Evolutionary conservation across 2,329 filamentous ascomycete genomes (phyloP).

Genomic region (Aspergillus neotritici): DNA sequence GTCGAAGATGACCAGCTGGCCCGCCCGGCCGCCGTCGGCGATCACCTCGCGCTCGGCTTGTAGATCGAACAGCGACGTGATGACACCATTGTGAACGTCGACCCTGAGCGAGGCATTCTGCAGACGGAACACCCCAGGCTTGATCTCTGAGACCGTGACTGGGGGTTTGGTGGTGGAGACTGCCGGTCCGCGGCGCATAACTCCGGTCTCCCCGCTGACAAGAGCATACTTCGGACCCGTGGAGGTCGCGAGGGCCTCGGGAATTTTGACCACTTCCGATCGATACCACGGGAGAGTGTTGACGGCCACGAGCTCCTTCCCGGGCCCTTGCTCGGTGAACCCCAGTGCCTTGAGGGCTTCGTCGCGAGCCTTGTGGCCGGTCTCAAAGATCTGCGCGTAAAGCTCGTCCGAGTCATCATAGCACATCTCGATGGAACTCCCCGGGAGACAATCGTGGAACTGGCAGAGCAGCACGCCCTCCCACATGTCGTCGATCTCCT

Average conservation of each 20-base stretch:
- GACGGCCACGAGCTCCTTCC: constrained; percentile 55
- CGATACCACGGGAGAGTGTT: constrained; percentile 88
- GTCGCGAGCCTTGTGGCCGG: constrained; percentile 64
- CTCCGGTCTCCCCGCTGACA: constrained; percentile 44
- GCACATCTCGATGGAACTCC: constrained; percentile 95
- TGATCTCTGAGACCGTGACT: constrained; percentile 47
- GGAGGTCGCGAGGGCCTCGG: constrained; percentile 29
- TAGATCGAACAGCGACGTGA: constrained; percentile 79
- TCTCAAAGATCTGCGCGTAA: constrained; percentile 76
- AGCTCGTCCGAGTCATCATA: constrained; percentile 92
- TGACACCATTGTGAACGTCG: constrained; percentile 65
- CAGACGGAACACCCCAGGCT: constrained; percentile 65
- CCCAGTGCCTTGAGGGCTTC: constrained; percentile 65
- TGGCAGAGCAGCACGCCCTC: constrained; percentile 86
- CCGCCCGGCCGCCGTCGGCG: constrained; percentile 66
- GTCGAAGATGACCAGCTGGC: constrained; percentile 90
- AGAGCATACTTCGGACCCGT: constrained; percentile 36
- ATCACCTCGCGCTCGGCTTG: constrained; percentile 70
- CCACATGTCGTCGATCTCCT: constrained; percentile 94
- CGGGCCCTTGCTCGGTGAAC: constrained; percentile 45
- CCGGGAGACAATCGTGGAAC: constrained; percentile 95
- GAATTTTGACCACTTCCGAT: constrained; percentile 64
- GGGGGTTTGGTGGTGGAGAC: constrained; percentile 19
- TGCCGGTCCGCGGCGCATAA: constrained; percentile 32
- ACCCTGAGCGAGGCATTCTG: constrained; percentile 72